phyloP scores from a whole-genome alignment of 169 alveolate genomes.

The Perkinsus chesapeaki region DNA sequence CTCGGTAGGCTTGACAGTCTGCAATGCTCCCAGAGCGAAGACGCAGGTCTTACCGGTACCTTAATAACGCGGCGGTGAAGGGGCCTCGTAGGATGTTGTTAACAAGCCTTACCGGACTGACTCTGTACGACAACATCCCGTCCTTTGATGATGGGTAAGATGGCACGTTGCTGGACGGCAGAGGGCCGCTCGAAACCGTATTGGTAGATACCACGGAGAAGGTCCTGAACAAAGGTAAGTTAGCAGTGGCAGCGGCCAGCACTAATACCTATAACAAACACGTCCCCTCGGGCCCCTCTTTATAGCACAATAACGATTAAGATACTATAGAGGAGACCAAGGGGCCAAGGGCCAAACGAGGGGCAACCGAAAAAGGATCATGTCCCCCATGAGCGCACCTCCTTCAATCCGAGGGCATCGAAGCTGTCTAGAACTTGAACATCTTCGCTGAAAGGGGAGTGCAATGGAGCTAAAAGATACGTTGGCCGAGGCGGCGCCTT shows the following conservation, averaged over 20 bases:
- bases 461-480: not conserved
- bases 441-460: not conserved
- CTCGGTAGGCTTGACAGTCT: conserved; percentile 69
- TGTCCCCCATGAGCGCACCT: not conserved
- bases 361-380: not conserved
- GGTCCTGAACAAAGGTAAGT: conserved; percentile 48
- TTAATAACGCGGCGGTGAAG: not conserved
- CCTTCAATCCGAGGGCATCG: not conserved
- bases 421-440: not conserved
- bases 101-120: conserved; percentile 64
- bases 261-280: not conserved
- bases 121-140: conserved; percentile 94
- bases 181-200: conserved; percentile 99
- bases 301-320: not conserved
- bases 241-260: not conserved
- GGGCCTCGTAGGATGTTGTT: conserved; percentile 17
- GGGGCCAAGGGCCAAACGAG: not conserved
- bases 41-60: conserved; percentile 98
- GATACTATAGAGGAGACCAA: not conserved
- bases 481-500: not conserved
- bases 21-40: conserved; percentile 92
- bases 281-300: not conserved
- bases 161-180: conserved; percentile 97
- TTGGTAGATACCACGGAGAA: conserved; percentile 91
- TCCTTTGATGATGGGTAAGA: conserved; percentile 92